Conservation (phyloP, 768 basidiomycete species). For the Leucocoprinus leucothites region DNA sequence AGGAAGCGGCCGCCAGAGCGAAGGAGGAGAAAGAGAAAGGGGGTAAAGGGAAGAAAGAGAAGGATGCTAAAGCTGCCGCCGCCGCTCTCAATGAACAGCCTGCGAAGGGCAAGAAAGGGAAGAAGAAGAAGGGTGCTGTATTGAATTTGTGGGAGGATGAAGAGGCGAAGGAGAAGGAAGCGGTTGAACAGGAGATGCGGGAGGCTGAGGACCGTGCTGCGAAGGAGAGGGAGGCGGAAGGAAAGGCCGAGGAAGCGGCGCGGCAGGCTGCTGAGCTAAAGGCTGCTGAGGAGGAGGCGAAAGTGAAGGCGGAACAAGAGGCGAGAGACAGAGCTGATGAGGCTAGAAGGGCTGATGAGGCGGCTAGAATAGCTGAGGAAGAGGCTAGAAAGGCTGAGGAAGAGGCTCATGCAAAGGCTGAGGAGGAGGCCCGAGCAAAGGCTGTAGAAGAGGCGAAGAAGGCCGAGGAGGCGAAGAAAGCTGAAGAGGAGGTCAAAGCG, state of each 20-base stretch:
- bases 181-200: slow-evolving; percentile 13
- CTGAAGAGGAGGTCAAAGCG: slow-evolving; percentile 2
- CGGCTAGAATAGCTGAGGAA: slow-evolving; percentile 11
- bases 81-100: not conserved
- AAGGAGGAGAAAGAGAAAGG: not conserved
- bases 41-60: slow-evolving; percentile 1
- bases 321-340: slow-evolving; percentile 9
- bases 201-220: slow-evolving; percentile 13
- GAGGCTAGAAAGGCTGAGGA: slow-evolving; percentile 5
- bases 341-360: slow-evolving; percentile 10
- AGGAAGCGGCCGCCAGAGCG: not conserved
- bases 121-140: slow-evolving; percentile 5
- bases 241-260: slow-evolving; percentile 3
- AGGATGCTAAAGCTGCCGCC: slow-evolving; percentile 5
- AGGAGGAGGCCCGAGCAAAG: not conserved
- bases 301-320: slow-evolving; percentile 13
- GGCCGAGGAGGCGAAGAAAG: too few species aligned
- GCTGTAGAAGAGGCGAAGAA: not conserved
- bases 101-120: slow-evolving; percentile 1
- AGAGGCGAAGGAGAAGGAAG: slow-evolving; percentile 9
- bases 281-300: slow-evolving; percentile 4
- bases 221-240: slow-evolving; percentile 9
- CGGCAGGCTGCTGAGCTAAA: slow-evolving; percentile 12
- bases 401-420: not conserved
- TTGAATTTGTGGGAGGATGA: slow-evolving; percentile 7